Percentiles rank a stretch among this genome's conserved stretches.
phyloP scores from a whole-genome alignment of 2,329 filamentous ascomycete genomes.

The Ophiostoma quercus region DNA sequence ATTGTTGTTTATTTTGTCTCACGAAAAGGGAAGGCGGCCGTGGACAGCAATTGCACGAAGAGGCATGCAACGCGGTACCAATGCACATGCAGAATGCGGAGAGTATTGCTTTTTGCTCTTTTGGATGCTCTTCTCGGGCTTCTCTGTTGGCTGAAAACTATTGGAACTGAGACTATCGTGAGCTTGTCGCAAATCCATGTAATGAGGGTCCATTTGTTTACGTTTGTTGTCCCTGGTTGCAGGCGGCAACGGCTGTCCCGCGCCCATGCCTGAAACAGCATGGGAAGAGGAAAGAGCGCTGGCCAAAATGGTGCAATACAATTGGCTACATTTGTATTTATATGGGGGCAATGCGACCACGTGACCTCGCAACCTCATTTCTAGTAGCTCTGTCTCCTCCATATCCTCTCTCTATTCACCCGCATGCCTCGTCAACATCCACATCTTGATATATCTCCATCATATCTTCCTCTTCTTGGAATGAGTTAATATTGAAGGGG shows the following conservation, averaged over 20 bases:
- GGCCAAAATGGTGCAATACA: neutral
- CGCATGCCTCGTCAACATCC: neutral
- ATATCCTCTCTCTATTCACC: neutral
- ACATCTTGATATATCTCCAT: neutral
- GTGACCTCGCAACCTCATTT: neutral
- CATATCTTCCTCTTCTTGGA: neutral
- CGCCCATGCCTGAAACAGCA: slow-evolving; percentile 3
- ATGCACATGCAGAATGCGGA: neutral
- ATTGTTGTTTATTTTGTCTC: slow-evolving; percentile 15
- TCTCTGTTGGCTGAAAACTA: neutral
- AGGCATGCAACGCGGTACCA: neutral
- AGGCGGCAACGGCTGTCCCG: slow-evolving; percentile 13
- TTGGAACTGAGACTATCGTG: neutral
- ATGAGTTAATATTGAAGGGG: neutral
- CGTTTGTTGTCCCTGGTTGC: neutral
- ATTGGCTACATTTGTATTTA: neutral
- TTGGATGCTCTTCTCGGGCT: neutral
- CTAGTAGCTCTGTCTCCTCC: neutral
- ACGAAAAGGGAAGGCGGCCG: slow-evolving; percentile 15
- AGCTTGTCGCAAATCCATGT: neutral
- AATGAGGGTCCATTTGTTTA: slow-evolving; percentile 8
- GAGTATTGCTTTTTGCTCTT: neutral
- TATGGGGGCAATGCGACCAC: neutral
- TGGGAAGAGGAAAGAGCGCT: neutral
- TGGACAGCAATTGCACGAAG: neutral